Conservation (phyloP, 2,329 filamentous ascomycete species). For the Penicillium sp. region DNA sequence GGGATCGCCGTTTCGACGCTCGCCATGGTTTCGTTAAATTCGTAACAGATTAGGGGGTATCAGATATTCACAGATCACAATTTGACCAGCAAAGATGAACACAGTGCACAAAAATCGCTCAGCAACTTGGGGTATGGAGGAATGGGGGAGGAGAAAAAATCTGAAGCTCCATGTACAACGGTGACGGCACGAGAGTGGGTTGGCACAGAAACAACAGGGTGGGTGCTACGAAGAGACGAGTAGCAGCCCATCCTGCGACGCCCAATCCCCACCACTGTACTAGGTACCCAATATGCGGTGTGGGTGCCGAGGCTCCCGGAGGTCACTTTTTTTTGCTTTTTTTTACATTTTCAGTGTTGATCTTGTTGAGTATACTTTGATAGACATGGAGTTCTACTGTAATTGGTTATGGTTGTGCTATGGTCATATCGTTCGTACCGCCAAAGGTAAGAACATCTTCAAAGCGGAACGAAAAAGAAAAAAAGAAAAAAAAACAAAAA, state of each 20-base stretch:
- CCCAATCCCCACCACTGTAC: neutral
- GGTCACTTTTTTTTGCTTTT: neutral
- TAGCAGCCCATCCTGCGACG: neutral
- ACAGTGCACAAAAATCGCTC: slow-evolving; percentile 22
- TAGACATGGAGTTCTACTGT: neutral
- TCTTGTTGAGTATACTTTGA: no score
- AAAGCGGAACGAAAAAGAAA: neutral
- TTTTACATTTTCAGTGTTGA: neutral
- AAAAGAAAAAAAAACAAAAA: neutral
- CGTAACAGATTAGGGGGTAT: slow-evolving; percentile 16
- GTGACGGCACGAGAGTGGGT: slow-evolving; percentile 1
- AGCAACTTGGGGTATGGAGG: slow-evolving; percentile 14
- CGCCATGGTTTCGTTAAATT: slow-evolving; percentile 28
- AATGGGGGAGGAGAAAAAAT: slow-evolving; percentile 19
- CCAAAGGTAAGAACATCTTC: no score
- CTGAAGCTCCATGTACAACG: neutral
- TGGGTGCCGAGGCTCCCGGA: neutral
- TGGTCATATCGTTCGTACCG: no score
- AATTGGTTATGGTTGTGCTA: neutral
- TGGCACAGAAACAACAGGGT: slow-evolving; percentile 13
- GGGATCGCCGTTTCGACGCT: slow-evolving; percentile 6
- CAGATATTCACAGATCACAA: slow-evolving; percentile 13
- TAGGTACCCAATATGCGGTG: neutral
- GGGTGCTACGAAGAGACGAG: neutral
- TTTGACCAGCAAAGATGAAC: slow-evolving; percentile 31